Base-by-base conservation (phyloP, 2,329 filamentous ascomycete species). In the Graphiopsis chlorocephala region DNA sequence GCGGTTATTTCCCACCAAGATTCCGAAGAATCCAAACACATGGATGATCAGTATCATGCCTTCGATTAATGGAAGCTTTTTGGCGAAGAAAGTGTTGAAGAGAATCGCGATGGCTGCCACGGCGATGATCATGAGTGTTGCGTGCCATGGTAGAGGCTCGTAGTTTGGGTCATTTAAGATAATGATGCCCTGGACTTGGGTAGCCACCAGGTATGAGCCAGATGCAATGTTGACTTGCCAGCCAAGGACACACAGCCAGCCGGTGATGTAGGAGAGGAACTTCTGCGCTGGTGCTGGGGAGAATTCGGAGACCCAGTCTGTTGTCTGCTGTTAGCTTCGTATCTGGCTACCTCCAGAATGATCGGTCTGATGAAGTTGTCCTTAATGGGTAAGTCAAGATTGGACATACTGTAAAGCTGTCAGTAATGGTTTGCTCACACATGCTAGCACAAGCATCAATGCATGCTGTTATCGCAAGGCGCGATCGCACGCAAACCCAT, bases 41-140 rank as follows among this genome's bases (percentile, higher is more conserved):
- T 82, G 80, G 29, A 81, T 67, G 50, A 82, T 76, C 15, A 84
- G 72, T 26, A 83, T 78, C 11, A 82, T 67, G 0, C 78, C 79
- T 70, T 85, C 83, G 38, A 84, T 74, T n/a, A 77, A 74, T 1
- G 82, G 81, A 2, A 84, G 72, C 2, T 79, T 68, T 48, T 75
- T 76, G 2, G 77, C 78, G 11, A 77, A 75, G 25, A 79, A 72
- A 2, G 78, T 77, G 67, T 84, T 85, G 69, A 84, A 77, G 28
- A 74, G 64, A 29, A 74, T 72, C 5, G 69, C 69, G 38, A 77
- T 56, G 28, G 69, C 53, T 20, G 78, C 74, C 14, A 82, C 71
- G 0, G 78, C 79, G 71, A 79, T 82, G 64, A 78, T 77, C 0
- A 84, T 71, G 1, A 84, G 73, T 0, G 82, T 84, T 1, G 75